Percentiles rank a stretch among this genome's conserved stretches.
These are phyloP conservation scores for Shiraia bambusicola DNA, from an alignment of 2,329 filamentous ascomycete species.

Conservation along the genomic window DNA sequence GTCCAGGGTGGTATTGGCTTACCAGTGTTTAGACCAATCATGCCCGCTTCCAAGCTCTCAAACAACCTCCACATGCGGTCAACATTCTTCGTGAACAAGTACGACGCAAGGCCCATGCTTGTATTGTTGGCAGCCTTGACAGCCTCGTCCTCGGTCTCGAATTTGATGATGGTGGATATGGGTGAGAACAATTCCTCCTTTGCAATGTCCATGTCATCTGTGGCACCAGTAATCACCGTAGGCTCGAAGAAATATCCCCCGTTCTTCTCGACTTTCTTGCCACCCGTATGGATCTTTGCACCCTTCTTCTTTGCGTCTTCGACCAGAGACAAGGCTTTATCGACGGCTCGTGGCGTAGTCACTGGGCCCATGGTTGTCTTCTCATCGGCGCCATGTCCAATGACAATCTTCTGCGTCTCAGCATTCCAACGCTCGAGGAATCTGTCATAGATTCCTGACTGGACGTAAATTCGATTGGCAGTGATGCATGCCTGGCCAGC, in stretches of 20 bases:
- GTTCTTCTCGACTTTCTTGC: conserved; percentile 50
- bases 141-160: conserved; percentile 66
- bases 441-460: conserved; percentile 61
- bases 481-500: conserved; percentile 67
- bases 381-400: conserved; percentile 63
- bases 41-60: conserved; percentile 68
- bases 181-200: conserved; percentile 68
- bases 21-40: conserved; percentile 68
- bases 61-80: conserved; percentile 66
- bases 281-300: conserved; percentile 64
- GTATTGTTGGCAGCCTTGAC: conserved; percentile 62
- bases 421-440: conserved; percentile 59
- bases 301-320: conserved; percentile 65
- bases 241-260: conserved; percentile 70
- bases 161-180: conserved; percentile 63
- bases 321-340: conserved; percentile 62
- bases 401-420: conserved; percentile 56
- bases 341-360: conserved; percentile 57
- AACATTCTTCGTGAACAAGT: conserved; percentile 68
- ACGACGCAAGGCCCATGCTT: conserved; percentile 65
- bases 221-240: conserved; percentile 63
- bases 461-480: conserved; percentile 66
- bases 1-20: conserved; percentile 8
- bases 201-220: conserved; percentile 57
- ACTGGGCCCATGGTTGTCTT: conserved; percentile 62